Evolutionary conservation across 768 basidiomycete species (phyloP).

Genomic region (Podaxis sp.): DNA sequence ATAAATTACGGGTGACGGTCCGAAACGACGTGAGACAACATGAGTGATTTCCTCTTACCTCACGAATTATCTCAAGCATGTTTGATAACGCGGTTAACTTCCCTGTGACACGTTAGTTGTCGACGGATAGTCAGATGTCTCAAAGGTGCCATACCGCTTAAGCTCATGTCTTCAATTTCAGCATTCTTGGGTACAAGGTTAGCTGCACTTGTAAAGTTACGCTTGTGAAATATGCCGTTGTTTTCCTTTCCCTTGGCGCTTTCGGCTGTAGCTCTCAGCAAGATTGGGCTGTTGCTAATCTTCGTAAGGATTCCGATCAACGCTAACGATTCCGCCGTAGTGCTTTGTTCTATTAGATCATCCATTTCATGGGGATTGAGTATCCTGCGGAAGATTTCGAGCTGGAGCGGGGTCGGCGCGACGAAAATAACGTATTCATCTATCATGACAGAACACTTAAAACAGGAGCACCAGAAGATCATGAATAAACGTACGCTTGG

Average conservation of each 20-base stretch:
- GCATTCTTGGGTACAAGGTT: slow-evolving; percentile 59
- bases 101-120: slow-evolving; percentile 42
- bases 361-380: slow-evolving; percentile 72
- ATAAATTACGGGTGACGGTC: background rate
- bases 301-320: slow-evolving; percentile 82
- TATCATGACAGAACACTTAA: slow-evolving; percentile 29
- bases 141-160: slow-evolving; percentile 65
- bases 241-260: slow-evolving; percentile 45
- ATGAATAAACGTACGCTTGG: slow-evolving; percentile 66
- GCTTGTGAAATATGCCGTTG: slow-evolving; percentile 34
- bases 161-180: slow-evolving; percentile 65
- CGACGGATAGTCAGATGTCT: background rate
- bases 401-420: slow-evolving; percentile 81
- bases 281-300: slow-evolving; percentile 89
- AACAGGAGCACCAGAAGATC: background rate
- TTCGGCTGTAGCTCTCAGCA: slow-evolving; percentile 79
- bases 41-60: slow-evolving; percentile 37
- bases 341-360: slow-evolving; percentile 59
- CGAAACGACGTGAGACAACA: background rate
- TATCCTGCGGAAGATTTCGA: slow-evolving; percentile 74
- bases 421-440: slow-evolving; percentile 99
- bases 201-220: slow-evolving; percentile 58
- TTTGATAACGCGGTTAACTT: slow-evolving; percentile 70
- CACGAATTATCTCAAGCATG: slow-evolving; percentile 59
- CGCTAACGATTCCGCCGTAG: slow-evolving; percentile 75